A percentile compares a stretch with the other conserved stretches of the same genome.
phyloP scores from a whole-genome alignment of 108 stramenopile genomes.

The Skeletonema grethae region DNA sequence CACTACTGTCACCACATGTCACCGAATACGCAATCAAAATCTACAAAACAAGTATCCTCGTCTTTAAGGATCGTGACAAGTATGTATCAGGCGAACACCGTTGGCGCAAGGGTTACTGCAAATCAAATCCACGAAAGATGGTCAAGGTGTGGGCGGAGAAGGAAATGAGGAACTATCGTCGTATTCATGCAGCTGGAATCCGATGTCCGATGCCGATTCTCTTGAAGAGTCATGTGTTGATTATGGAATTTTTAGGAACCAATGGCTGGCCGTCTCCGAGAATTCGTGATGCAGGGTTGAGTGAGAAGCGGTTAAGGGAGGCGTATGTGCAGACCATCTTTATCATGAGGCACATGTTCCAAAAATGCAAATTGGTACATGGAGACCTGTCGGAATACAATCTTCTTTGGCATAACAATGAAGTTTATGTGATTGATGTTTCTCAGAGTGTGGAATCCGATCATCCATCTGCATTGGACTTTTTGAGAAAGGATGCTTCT shows the following conservation, averaged over 20 bases:
- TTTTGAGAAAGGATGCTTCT: slow-evolving; percentile 93
- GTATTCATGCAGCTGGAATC: slow-evolving; percentile 86
- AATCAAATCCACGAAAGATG: slow-evolving; percentile 99
- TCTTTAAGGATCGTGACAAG: slow-evolving; percentile 98
- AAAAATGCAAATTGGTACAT: slow-evolving; percentile 91
- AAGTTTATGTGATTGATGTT: slow-evolving; percentile 96
- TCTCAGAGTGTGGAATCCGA: slow-evolving; percentile 96
- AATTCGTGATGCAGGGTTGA: slow-evolving; percentile 87
- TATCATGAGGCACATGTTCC: slow-evolving; percentile 90
- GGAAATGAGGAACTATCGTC: slow-evolving; percentile 96
- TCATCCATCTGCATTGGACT: slow-evolving; percentile 96
- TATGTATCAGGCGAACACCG: slow-evolving; percentile 99
- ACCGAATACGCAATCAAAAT: slow-evolving; percentile 97
- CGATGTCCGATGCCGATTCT: slow-evolving; percentile 89
- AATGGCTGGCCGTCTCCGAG: slow-evolving; percentile 96
- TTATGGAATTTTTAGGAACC: slow-evolving; percentile 98
- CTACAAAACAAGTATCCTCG: slow-evolving; percentile 98
- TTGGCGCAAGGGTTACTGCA: slow-evolving; percentile 97
- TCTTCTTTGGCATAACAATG: slow-evolving; percentile 91
- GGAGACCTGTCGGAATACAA: slow-evolving; percentile 96
- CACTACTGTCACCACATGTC: slow-evolving; percentile 40
- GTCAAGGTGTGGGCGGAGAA: slow-evolving; percentile 99
- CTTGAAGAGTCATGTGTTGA: slow-evolving; percentile 91
- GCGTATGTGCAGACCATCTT: slow-evolving; percentile 88
- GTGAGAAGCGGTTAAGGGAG: slow-evolving; percentile 69